These are phyloP conservation scores for Candida patagonica DNA, from an alignment of 805 yeast genomes.

Conservation along the genomic window DNA sequence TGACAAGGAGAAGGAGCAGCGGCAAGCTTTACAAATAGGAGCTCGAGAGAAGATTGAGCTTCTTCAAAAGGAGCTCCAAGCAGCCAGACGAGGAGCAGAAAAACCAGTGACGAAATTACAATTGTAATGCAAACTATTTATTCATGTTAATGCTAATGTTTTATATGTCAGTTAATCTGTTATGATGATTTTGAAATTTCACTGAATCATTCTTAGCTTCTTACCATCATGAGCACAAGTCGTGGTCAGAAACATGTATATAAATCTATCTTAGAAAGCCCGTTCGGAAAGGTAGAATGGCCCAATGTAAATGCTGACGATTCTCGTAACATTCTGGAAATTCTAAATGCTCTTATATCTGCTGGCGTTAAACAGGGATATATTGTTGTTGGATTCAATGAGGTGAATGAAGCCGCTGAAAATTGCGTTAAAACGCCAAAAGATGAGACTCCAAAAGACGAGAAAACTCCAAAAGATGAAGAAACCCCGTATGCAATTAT, in stretches of 20 bases:
- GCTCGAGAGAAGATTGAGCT: not conserved
- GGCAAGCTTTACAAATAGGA: not conserved
- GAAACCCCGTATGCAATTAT: slow-evolving; percentile 7
- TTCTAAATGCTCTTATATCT: not conserved
- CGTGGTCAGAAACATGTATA: slow-evolving; percentile 17
- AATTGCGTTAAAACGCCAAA: too few species aligned
- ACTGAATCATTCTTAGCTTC: not conserved
- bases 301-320: slow-evolving; percentile 4
- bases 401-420: slow-evolving; percentile 15
- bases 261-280: slow-evolving; percentile 22
- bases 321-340: not conserved
- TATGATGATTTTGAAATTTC: not conserved
- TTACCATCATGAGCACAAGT: too few species aligned
- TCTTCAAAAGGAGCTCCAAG: not conserved
- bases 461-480: not conserved
- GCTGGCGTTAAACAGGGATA: slow-evolving; percentile 8
- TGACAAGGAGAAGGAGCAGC: slow-evolving; percentile 1
- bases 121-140: not conserved
- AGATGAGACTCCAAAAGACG: slow-evolving; percentile 5
- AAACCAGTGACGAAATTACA: not conserved
- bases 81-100: not conserved
- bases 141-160: not conserved
- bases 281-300: slow-evolving; percentile 18
- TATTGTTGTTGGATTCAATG: slow-evolving; percentile 16
- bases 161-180: too few species aligned